These are phyloP conservation scores for Lactarius akahatsu DNA, from an alignment of 768 basidiomycete species.

Conservation along the genomic window DNA sequence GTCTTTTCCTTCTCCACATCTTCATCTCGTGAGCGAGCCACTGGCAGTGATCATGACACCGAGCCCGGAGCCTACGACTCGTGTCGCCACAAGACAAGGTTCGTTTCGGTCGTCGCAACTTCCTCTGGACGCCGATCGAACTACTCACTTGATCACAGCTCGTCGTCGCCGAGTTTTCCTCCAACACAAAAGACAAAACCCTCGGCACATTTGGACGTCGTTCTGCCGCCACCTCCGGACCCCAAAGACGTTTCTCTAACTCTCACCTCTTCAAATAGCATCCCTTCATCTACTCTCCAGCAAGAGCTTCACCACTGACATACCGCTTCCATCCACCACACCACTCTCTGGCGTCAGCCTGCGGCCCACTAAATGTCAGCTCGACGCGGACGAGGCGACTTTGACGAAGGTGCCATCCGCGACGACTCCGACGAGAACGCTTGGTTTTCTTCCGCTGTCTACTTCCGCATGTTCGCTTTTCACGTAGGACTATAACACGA, in stretches of 20 bases:
- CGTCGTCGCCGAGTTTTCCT: not conserved
- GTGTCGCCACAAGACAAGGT: conserved; percentile 9
- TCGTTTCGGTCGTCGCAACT: not conserved
- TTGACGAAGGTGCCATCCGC: not conserved
- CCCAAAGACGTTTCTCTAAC: not conserved
- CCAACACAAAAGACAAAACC: not conserved
- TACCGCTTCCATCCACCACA: not conserved
- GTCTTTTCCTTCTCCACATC: not conserved
- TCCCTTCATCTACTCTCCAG: not conserved
- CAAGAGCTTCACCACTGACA: not conserved
- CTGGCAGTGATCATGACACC: not conserved
- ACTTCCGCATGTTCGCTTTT: not conserved
- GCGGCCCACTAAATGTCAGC: too few relatives aligned
- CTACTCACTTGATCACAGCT: conserved; percentile 4
- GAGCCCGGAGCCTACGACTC: not conserved
- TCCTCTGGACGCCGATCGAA: not conserved
- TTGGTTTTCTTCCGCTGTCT: not conserved
- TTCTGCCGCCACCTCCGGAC: not conserved
- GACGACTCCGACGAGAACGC: not conserved
- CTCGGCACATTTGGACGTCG: too few relatives aligned
- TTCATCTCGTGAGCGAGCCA: not conserved
- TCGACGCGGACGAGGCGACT: too few relatives aligned
- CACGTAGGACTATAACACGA: too few relatives aligned
- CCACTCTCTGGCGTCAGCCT: not conserved
- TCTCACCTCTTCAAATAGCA: not conserved